phyloP scores from a whole-genome alignment of 2,329 filamentous ascomycete genomes.

The Aspergillus aculeatinus region DNA sequence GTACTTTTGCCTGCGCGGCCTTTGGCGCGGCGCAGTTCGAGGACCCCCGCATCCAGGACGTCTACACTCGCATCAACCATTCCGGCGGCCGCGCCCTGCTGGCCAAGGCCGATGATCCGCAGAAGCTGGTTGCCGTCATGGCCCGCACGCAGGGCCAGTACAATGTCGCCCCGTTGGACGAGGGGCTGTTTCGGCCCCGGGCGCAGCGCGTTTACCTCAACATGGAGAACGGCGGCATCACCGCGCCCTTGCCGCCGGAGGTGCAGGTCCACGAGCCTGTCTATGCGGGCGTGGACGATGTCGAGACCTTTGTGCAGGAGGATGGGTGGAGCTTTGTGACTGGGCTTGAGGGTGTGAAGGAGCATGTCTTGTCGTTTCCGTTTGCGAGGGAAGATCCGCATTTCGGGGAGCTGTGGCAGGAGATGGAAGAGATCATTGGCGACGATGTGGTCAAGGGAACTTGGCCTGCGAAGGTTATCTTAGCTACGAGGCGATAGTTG shows the following conservation, averaged over 20 bases:
- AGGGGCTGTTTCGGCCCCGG: neutral
- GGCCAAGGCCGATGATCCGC: neutral
- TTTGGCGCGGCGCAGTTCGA: neutral
- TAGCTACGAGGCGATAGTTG: too few relatives aligned
- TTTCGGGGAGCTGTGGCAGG: neutral
- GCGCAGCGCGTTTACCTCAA: neutral
- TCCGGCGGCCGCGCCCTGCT: neutral
- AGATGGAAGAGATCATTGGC: neutral
- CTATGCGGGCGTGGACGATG: neutral
- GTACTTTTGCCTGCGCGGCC: neutral
- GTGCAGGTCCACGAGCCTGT: neutral
- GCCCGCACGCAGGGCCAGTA: neutral
- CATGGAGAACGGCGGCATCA: neutral
- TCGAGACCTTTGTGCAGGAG: neutral
- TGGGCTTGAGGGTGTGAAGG: neutral
- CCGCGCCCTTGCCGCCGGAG: neutral
- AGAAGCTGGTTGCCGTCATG: neutral
- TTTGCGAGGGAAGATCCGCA: neutral
- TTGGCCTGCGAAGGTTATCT: too few relatives aligned
- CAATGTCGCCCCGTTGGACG: neutral
- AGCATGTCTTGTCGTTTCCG: neutral
- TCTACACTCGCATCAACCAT: neutral
- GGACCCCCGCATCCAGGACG: neutral
- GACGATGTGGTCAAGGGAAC: neutral
- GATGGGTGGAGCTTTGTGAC: slow-evolving; percentile 1